Evolutionary conservation across 768 basidiomycete species (phyloP).

Genomic region (Gloeopeniophorella convolvens): DNA sequence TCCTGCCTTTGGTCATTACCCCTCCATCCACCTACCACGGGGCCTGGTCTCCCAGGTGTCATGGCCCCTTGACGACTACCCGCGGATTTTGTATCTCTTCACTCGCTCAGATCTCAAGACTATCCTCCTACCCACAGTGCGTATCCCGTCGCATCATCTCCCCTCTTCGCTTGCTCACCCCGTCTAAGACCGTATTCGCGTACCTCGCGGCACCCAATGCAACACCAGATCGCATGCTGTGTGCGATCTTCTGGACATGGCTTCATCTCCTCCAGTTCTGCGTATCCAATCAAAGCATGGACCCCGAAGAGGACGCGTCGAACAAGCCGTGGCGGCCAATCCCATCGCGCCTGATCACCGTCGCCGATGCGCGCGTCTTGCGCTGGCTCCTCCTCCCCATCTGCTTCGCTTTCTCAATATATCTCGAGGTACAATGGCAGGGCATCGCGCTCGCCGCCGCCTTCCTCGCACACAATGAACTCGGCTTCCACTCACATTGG

Average conservation of each 20-base stretch:
- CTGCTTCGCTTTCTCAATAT: constrained; percentile 18
- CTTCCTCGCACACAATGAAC: constrained; percentile 23
- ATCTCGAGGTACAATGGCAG: constrained; percentile 6
- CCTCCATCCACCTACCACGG: background rate
- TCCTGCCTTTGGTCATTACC: background rate
- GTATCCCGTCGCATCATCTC: background rate
- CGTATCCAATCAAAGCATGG: constrained; percentile 24
- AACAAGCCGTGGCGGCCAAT: constrained; percentile 26
- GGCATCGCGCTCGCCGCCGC: constrained; percentile 16
- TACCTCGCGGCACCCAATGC: constrained; percentile 2
- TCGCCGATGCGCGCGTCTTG: constrained; percentile 11
- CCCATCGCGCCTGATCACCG: constrained; percentile 22
- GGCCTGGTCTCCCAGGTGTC: background rate
- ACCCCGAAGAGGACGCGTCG: constrained; percentile 23
- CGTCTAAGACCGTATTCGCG: constrained; percentile 12
- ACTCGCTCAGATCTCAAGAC: constrained; percentile 15
- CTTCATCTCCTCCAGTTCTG: constrained; percentile 28
- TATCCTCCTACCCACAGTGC: constrained; percentile 6
- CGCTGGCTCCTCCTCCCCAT: constrained; percentile 23
- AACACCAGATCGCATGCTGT: background rate
- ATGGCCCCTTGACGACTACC: background rate
- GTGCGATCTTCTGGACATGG: constrained; percentile 24
- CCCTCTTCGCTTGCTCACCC: background rate
- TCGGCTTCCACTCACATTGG: constrained; percentile 19
- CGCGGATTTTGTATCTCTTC: constrained; percentile 12